Evolutionary conservation across 1,139 yeast species (phyloP), one percentile per base, ranked within the genome.

Genomic region (Saccharomyces hybrid): DNA sequence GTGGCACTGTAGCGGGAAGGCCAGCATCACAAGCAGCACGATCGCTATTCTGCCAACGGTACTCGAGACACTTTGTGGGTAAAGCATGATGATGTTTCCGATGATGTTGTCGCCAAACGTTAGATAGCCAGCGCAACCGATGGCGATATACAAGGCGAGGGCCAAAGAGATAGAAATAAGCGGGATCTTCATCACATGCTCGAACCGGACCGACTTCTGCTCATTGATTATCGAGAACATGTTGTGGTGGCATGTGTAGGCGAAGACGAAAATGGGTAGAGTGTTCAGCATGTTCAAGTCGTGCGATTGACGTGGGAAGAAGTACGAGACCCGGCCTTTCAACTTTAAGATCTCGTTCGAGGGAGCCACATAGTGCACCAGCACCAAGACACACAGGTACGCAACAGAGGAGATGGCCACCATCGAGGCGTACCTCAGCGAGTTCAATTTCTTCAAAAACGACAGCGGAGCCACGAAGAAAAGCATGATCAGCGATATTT

Each of bases 231-330:
- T 79, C 3, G 90, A 84, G 69, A 86, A 84, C 84, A 84, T 84
- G 67, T 86, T 86, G 69, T 86, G 91, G 68, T 86, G 93, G 65
- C 91, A 86, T 2, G 93, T 86, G 69, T 84, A 86, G 1, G 91
- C 89, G 73, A 86, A 86, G 28, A 86, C 88, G 65, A 85, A 82
- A 53, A 86, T 83, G 1, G 91, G 90, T 69, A 86, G 83, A 44
- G 86, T 73, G 4, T 78, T 68, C 48, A 78, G 64, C 31, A 75
- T 66, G 2, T 77, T 66, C 4, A 63, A 58, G 6, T 65, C 59
- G 5, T 73, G 66, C 6, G 44, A 16, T 38, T 38, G 44, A 19
- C 60, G 59, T 1, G 82, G 82, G 12, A 65, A 59, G 16, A 72
- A 59, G 14, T 70, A 56, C 12, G 76, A 65, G 1, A 78, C 71